Evolutionary conservation across 108 stramenopile genomes (phyloP), one percentile per base, ranked within the genome.

Genomic region (Poteriospumella lacustris): DNA sequence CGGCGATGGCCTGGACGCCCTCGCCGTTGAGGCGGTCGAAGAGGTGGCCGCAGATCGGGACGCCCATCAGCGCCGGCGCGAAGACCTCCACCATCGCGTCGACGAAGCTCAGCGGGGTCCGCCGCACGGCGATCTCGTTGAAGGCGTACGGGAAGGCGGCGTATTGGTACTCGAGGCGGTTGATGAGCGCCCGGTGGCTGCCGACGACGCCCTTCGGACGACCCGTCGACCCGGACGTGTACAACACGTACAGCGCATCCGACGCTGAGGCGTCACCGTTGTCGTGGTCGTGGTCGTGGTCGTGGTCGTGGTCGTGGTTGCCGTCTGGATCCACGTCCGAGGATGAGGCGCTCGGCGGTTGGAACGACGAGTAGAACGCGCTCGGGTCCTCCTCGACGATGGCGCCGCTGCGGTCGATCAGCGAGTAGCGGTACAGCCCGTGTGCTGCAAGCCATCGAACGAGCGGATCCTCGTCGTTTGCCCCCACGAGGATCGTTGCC

Each of bases 221-320:
- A 5, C 70, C 70, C 26, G 70, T 34, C 3, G 70, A 73, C 19
- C 70, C 70, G 5, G 70, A 73, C 9, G 70, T 73, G 31, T 34
- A 73, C 12, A 73, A 5, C 5, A 73, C 36, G 36, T 73, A 73
- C 5, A 73, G 31, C 15, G 70, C 31, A 19, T 15, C 24, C 19
- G 52, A 56, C 15, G 15, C 15, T 31, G 9, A 34, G 31, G 28
- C 60, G 36, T 34, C 5, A 64, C 31, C 5, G 9, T 64, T 34
- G 9, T 19, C 24, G 28, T 64, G 3, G 52, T 19, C 24, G 15
- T 56, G 15, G 15, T 19, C 15, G 24, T 56, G 15, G 52, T 24
- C 24, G 52, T 19, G 15, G 24, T 19, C 24, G 5, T 64, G 40
- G 28, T 73, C 70, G 28, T 44, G 26, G 41, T 42, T 24, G 28